Evolutionary conservation across 2,329 filamentous ascomycete species (phyloP), one percentile per base, ranked within the genome.

Genomic region (Alternaria gansuensis): DNA sequence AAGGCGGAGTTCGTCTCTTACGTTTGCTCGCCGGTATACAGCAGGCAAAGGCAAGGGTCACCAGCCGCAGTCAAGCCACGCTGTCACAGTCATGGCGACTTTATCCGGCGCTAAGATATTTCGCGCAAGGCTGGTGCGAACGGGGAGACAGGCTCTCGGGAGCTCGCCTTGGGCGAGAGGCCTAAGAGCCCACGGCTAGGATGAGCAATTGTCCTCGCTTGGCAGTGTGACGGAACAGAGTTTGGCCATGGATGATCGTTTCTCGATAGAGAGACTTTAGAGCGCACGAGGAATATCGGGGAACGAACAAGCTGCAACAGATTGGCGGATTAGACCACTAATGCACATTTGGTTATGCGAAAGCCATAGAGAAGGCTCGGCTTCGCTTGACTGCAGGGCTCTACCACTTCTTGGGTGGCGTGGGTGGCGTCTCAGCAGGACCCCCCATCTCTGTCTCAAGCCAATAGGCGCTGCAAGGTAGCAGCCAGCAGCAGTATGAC

Each of bases 21-120:
- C 51, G 46, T 63, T 57, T 40, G 50, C 33, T 55, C 40, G 44
- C 57, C 59, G 56, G 64, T 17, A 44, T 44, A 40, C 63, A 63
- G 59, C 52, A 59, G 28, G 64, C 62, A 33, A 60, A 51, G 64
- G 44, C 59, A 66, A 68, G 69, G 60, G 61, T 58, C 69, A 69
- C 67, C 67, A 72, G 68, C 69, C 68, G 63, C 69, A 69, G 65
- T 65, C 60, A 66, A 71, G 68, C 67, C 68, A 70, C 66, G 68
- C 68, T 68, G 67, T 67, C 63, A 65, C 55, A 29, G 55, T 59
- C 57, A 51, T 56, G 62, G 64, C 55, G 63, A 66, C 41, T 66
- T 68, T 68, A 68, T 59, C 65, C 65, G 65, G 54, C 61, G 56
- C 65, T 64, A 66, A 51, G 26, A 56, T 49, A 37, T 55, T 49